These are phyloP conservation scores for Yamagishiella unicocca DNA, from an alignment of 139 green algal genomes.

Conservation along the genomic window DNA sequence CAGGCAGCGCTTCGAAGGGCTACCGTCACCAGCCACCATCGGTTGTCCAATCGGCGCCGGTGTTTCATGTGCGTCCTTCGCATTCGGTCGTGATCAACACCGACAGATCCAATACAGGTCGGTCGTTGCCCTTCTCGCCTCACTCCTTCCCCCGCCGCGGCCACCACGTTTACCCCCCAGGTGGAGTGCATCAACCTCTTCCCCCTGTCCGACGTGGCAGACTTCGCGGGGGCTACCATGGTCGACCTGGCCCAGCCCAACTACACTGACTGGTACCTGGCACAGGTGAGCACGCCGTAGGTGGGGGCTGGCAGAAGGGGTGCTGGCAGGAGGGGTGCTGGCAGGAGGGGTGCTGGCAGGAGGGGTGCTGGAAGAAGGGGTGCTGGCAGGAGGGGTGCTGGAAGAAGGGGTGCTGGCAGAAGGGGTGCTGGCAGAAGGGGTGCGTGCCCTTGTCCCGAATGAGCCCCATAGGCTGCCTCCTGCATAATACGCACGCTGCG, in stretches of 20 bases:
- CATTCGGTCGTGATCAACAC: not conserved
- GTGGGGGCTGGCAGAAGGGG: not conserved
- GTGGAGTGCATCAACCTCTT: slow-evolving; percentile 1
- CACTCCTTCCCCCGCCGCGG: no score
- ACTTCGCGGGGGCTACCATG: not conserved
- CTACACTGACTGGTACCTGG: slow-evolving; percentile 4
- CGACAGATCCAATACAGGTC: no score
- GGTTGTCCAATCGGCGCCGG: not conserved
- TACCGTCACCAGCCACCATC: not conserved
- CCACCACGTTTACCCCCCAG: not conserved
- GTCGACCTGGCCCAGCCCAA: not conserved
- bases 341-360: not conserved
- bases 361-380: not conserved
- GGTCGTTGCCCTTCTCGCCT: no score
- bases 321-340: no score
- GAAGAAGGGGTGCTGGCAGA: not conserved
- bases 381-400: not conserved
- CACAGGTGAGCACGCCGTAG: not conserved
- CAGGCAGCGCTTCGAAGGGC: no score
- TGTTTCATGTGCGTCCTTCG: not conserved
- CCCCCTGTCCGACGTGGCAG: not conserved
- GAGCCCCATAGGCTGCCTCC: not conserved
- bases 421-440: not conserved
- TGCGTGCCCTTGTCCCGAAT: not conserved
- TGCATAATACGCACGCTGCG: not conserved